phyloP scores from a whole-genome alignment of 2,329 filamentous ascomycete species.

The Talaromyces sp. region DNA sequence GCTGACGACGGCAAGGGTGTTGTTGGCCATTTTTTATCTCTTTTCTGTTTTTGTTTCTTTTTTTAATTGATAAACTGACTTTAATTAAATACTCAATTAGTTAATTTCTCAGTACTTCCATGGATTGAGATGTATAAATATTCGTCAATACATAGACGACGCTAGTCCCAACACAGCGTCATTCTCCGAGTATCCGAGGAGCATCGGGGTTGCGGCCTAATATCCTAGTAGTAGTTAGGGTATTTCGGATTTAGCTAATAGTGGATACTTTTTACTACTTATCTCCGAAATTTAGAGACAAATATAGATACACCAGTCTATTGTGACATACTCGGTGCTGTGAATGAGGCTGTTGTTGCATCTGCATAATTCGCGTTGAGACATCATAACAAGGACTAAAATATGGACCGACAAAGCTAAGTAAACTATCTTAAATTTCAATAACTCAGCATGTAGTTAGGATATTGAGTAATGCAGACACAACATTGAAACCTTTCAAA shows the following conservation, averaged over 20 bases:
- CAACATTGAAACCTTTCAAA: too few relatives aligned
- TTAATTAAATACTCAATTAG: not conserved
- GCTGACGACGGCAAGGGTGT: not conserved
- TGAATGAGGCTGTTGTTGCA: not conserved
- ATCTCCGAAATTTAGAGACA: not conserved
- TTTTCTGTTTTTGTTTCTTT: not conserved
- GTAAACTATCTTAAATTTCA: too few relatives aligned
- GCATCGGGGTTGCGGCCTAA: not conserved
- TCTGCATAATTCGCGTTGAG: too few relatives aligned
- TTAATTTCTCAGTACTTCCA: not conserved
- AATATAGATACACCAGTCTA: not conserved
- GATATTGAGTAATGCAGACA: too few relatives aligned
- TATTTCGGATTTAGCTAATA: not conserved
- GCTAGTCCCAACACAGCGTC: not conserved
- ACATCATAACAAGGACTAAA: too few relatives aligned
- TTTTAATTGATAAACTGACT: not conserved
- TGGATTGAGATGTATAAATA: not conserved
- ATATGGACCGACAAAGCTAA: too few relatives aligned
- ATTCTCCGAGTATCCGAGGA: not conserved
- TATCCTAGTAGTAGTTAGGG: not conserved
- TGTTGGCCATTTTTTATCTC: not conserved
- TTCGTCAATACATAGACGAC: not conserved
- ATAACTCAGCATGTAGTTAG: too few relatives aligned
- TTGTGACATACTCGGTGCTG: not conserved
- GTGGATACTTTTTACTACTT: not conserved